phyloP scores from a whole-genome alignment of 768 basidiomycete genomes.

The Termitomyces sp. region DNA sequence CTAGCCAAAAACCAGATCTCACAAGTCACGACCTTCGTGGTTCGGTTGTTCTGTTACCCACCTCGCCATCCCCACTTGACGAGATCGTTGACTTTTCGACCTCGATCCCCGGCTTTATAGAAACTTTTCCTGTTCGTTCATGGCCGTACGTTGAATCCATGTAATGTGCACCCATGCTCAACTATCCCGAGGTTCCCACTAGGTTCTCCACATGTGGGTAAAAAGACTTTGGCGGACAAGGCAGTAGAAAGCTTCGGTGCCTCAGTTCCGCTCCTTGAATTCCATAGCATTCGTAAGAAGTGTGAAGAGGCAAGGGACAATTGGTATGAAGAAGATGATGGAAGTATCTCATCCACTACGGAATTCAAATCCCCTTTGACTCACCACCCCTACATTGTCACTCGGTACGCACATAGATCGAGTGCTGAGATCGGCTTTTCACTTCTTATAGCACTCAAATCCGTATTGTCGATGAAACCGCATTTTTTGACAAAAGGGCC shows the following conservation, averaged over 20 bases:
- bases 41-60: conserved; percentile 29
- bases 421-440: not conserved
- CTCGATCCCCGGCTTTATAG: conserved; percentile 22
- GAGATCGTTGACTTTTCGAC: conserved; percentile 22
- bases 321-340: conserved; percentile 9
- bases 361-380: conserved; percentile 13
- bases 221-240: conserved; percentile 20
- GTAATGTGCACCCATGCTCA: not conserved
- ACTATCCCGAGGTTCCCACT: conserved; percentile 16
- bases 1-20: conserved; percentile 19
- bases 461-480: conserved; percentile 25
- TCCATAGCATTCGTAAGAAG: conserved; percentile 20
- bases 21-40: conserved; percentile 28
- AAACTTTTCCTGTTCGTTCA: conserved; percentile 19
- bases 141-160: conserved; percentile 20
- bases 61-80: conserved; percentile 22
- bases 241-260: conserved; percentile 28
- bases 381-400: conserved; percentile 30
- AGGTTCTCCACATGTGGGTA: conserved; percentile 8
- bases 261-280: conserved; percentile 27
- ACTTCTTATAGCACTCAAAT: conserved; percentile 24
- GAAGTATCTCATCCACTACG: conserved; percentile 9
- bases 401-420: conserved; percentile 18
- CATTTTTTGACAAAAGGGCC: conserved; percentile 19
- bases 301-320: conserved; percentile 7